Conservation (phyloP, 441 rosid species). For the Erysimum pusillum region DNA sequence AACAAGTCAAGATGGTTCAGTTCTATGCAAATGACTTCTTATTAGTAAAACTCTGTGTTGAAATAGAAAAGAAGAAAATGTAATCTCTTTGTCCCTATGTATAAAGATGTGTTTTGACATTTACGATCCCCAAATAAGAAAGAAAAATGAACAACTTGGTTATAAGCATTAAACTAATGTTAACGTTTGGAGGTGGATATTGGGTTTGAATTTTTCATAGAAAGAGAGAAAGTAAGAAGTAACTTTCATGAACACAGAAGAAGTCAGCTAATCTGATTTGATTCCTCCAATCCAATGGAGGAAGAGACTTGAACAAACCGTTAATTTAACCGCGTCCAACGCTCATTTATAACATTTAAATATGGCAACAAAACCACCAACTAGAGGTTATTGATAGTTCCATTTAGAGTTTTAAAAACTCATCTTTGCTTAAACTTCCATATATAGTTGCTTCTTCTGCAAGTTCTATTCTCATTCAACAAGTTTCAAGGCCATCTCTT, state of each 20-base stretch:
- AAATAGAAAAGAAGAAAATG: background rate
- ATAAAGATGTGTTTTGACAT: conserved; percentile 22
- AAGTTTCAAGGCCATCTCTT: conserved; percentile 1
- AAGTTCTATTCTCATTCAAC: conserved; percentile 20
- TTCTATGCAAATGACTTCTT: background rate
- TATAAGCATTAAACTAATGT: conserved; percentile 6
- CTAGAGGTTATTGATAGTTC: conserved; percentile 21
- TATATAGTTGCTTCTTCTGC: conserved; percentile 16
- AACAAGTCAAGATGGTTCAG: conserved; percentile 30
- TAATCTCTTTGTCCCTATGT: background rate
- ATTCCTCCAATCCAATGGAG: conserved; percentile 5
- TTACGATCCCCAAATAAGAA: background rate
- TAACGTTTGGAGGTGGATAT: background rate
- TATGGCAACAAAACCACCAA: conserved; percentile 6
- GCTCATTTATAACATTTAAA: conserved; percentile 6
- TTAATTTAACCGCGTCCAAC: background rate
- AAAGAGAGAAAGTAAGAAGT: conserved; percentile 6
- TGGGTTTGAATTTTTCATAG: conserved; percentile 27
- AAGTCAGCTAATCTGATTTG: conserved; percentile 11
- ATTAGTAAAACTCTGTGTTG: conserved; percentile 7
- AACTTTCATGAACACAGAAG: conserved; percentile 22
- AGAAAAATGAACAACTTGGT: background rate
- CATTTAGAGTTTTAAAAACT: conserved; percentile 9
- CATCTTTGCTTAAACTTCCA: conserved; percentile 9
- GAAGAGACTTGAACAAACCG: conserved; percentile 30